Conservation (phyloP, 2,329 filamentous ascomycete species). For the Fusarium heterosporum region DNA sequence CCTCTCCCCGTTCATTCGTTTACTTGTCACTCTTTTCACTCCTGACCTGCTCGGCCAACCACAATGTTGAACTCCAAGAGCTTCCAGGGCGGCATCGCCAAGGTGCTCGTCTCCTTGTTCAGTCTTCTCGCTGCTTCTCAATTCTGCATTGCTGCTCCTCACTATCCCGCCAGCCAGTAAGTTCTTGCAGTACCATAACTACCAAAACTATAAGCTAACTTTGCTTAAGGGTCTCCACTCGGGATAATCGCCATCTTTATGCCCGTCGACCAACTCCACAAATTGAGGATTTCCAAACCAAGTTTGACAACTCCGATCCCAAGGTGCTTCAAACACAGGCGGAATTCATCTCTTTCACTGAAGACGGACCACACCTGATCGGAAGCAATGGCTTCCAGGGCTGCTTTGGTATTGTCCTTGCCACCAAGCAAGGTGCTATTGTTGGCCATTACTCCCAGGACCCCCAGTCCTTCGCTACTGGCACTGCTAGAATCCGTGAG, state of each 20-base stretch:
- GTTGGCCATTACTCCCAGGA: conserved; percentile 2
- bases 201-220: not conserved
- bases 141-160: conserved; percentile 5
- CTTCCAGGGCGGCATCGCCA: conserved; percentile 1
- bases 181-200: not conserved
- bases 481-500: not conserved
- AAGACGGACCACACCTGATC: not conserved
- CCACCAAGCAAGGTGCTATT: conserved; percentile 6
- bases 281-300: not conserved
- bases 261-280: not conserved
- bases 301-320: not conserved
- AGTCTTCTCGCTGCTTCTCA: conserved; percentile 3
- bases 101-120: not conserved
- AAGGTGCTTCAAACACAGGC: not conserved
- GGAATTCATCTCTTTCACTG: not conserved
- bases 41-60: not conserved
- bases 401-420: conserved; percentile 10
- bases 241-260: not conserved
- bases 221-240: not conserved
- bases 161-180: not conserved
- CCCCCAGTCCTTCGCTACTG: not conserved
- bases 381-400: not conserved
- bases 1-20: not conserved
- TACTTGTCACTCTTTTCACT: not conserved
- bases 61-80: not conserved